Base-by-base conservation (phyloP, 192 early-diverging fungal species). In the Umbelopsis sp. region DNA sequence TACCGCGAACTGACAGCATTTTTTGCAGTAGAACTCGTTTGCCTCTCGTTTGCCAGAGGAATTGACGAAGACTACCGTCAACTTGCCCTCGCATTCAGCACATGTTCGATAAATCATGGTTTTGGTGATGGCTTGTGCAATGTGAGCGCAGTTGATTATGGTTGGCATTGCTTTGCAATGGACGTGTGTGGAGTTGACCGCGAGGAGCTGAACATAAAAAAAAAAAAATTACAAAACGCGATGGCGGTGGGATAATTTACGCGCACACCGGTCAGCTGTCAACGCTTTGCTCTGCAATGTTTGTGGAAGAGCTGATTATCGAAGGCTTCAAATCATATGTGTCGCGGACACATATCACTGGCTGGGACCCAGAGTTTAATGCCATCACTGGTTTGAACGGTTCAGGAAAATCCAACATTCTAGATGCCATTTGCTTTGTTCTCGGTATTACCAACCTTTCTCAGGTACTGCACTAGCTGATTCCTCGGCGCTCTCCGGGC, bases 241-340 rank as follows among this genome's bases (percentile, higher is more conserved):
- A 5, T 1, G 12, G 7, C 45, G 45, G 5, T 9, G 14, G 5
- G 3, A 1, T 6, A 49, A 49, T 49, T 49, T 41, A 41, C 66
- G n/a, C 45, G 66, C 41, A 67, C 34, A 67, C 24, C 20, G 25
- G 66, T 41, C 36, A 38, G 36, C 36, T 5, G 36, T 38, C 38
- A 41, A 6, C 45, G 24, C 38, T 41, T 41, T 41, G 38, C 38
- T 41, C 66, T 16, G 29, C 69, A 41, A 96, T 96, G 97, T 85
- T 90, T 73, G 89, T 99, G 52, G 93, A 97, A 79, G 96, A 99
- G 76, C 81, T 99, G 24, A 93, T 98, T 72, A 88, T 99, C 67
- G 98, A 99, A 66, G 98, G 98, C 26, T 99, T 99, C 88, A 99
- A 99, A 77, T 97, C 96, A 1, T 99, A 99, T 81, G 96, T 95